Percentiles rank a stretch among this genome's conserved stretches.
Conservation (phyloP, 2,329 filamentous ascomycete species). For the Ceratocystis destructans region DNA sequence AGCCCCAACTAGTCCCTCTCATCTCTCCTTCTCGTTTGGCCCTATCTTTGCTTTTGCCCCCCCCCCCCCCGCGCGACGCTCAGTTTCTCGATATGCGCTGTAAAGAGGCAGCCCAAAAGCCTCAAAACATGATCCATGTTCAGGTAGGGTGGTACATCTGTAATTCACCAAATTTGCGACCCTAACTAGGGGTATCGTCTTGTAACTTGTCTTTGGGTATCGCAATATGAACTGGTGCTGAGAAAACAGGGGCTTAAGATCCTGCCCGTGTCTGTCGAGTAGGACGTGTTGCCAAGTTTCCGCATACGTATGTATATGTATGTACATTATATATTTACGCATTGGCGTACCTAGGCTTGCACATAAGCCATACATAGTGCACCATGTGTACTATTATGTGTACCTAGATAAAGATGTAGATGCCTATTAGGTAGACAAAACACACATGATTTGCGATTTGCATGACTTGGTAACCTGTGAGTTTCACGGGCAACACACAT, state of each 20-base stretch:
- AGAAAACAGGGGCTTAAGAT: not conserved
- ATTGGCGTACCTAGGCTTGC: not conserved
- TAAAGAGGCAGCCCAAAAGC: constrained; percentile 3
- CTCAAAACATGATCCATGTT: not conserved
- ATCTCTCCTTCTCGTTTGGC: not conserved
- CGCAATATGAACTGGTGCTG: not conserved
- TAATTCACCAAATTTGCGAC: not conserved
- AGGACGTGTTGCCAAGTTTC: too few species aligned
- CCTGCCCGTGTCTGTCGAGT: not conserved
- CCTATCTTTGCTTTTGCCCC: not conserved
- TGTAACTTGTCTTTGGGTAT: not conserved
- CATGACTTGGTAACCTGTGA: not conserved
- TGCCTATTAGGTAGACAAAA: not conserved
- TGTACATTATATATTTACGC: not conserved
- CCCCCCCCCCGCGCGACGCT: not conserved
- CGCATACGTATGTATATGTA: not conserved
- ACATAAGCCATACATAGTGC: not conserved
- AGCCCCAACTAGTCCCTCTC: not conserved
- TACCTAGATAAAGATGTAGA: not conserved
- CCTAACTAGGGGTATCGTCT: not conserved
- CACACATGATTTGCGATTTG: not conserved
- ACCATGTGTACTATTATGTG: not conserved
- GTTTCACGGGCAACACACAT: constrained; percentile 6
- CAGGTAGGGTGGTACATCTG: constrained; percentile 1
- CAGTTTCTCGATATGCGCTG: not conserved